Percentiles rank a stretch among this genome's conserved stretches.
phyloP scores from a whole-genome alignment of 2,329 filamentous ascomycete species.

The Beauveria rudraprayagi region DNA sequence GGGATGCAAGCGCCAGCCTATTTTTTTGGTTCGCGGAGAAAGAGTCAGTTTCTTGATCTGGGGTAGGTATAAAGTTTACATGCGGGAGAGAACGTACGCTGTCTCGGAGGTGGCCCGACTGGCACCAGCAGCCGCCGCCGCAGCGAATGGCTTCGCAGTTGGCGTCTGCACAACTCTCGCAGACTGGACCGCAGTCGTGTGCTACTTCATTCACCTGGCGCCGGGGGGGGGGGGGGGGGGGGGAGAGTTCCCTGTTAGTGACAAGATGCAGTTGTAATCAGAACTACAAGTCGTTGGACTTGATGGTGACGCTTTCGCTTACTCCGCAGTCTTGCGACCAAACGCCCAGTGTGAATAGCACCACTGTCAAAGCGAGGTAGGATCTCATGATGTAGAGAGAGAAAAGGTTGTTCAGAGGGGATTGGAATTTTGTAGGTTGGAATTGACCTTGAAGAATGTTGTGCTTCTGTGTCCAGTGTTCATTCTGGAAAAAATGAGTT shows the following conservation, averaged over 20 bases:
- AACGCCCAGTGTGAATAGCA: neutral
- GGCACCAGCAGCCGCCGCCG: conserved; percentile 1
- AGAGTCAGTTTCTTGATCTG: neutral
- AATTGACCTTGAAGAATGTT: too few relatives aligned
- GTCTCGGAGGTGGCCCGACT: neutral
- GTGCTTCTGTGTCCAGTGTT: too few relatives aligned
- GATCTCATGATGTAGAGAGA: neutral
- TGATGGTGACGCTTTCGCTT: neutral
- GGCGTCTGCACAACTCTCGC: neutral
- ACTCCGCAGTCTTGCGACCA: neutral
- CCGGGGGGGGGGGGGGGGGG: too few relatives aligned
- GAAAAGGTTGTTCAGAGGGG: too few relatives aligned
- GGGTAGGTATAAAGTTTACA: too few relatives aligned
- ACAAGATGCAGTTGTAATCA: neutral
- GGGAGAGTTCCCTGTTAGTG: neutral
- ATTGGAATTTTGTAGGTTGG: too few relatives aligned
- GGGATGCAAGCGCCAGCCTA: neutral
- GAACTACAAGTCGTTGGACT: too few relatives aligned
- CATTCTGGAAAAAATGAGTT: too few relatives aligned
- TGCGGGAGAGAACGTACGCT: neutral
- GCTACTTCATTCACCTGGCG: neutral
- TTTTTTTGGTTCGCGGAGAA: neutral
- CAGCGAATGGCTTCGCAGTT: neutral
- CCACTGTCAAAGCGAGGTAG: neutral
- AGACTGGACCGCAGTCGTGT: conserved; percentile 1